Evolutionary conservation across 2,329 filamentous ascomycete species (phyloP), one percentile per base, ranked within the genome.

Genomic region (Claviceps sp.): DNA sequence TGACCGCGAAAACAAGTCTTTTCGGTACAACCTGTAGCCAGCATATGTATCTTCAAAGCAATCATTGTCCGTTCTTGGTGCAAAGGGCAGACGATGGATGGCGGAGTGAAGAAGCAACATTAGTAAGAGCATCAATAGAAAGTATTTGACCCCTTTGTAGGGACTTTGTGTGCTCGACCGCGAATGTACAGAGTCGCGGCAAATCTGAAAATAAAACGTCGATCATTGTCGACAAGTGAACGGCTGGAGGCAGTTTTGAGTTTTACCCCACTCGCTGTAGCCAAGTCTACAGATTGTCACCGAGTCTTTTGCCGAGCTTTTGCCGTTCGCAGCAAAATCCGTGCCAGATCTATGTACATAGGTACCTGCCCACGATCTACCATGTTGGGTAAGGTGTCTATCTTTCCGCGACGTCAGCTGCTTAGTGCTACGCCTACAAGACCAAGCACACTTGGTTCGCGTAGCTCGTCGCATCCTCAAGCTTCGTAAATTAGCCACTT

Each of bases 1-100:
- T 8, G 68, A 72, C 49, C 41, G 37, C 34, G 56, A 59, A 49
- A 59, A 59, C 22, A 59, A 55, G 41, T 57, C 56, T 9, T 59
- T 58, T 36, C 44, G 57, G 36, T 59, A 59, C 37, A 54, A 56
- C 26, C 22, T 57, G 37, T 56, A 51, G 4, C 8, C 6, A 18
- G 1, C 14, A 44, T 42, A 13, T 43, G 22, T 22, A 22, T 22
- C 7, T 24, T 46, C 8, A 26, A 9, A 46, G 24, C 24, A 1
- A 26, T 20, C 42, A 22, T 14, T 9, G 14, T 45, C 14, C 14
- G 18, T n/a, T n/a, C 14, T 8, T 13, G 42, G 20, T 26, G 42
- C 22, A 44, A 43, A 24, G 20, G 13, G 13, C 5, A 6, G 4
- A 46, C 14, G 22, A 34, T 18, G 7, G 11, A 16, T 16, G 11